Evolutionary conservation across 1,284 basidiomycete species (phyloP), one percentile per base, ranked within the genome.

Genomic region (Apiotrichum siamense): DNA sequence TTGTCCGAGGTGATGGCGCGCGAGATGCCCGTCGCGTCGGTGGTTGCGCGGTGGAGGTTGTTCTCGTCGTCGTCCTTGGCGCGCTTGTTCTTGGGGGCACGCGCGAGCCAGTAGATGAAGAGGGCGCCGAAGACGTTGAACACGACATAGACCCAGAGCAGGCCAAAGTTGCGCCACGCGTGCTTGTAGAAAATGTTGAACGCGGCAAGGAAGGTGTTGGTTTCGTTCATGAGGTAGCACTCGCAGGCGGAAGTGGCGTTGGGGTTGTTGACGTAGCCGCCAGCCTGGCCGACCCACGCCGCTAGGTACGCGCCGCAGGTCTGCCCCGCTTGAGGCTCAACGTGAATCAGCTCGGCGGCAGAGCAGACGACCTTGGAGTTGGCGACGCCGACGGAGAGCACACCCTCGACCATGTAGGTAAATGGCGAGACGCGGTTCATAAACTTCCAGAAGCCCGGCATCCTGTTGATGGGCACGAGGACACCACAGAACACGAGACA

Each of bases 401-500:
- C 67, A 11, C 72, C 73, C 49, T 77, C 75, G 35, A 74, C 66
- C 20, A 76, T 52, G 56, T 73, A 76, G 7, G 84, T 86, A 72
- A 83, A 88, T 0, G 87, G 87, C 2, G 85, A 86, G 6, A 86
- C 69, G 44, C 78, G 79, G 72, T 88, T 87, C 83, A 88, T 86
- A 84, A 87, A 90, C 57, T 76, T 76, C 87, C 86, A 88, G 83
- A 86, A 88, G 12, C 65, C 63, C 6, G 82, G 83, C 7, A 88
- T 79, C 26, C 59, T 48, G 26, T 55, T 35, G 43, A 58, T 52
- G 1, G 69, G 58, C 20, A 67, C 72, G 12, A 77, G 61, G 29
- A 76, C 72, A 74, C 90, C 87, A 57, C 85, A 86, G 79, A 88
- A 86, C 20, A 84, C 69, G 45, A 77, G 62, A 45, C 68, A 70